phyloP scores from a whole-genome alignment of 306 rosid species.

The Amphicarpaea edgeworthii region DNA sequence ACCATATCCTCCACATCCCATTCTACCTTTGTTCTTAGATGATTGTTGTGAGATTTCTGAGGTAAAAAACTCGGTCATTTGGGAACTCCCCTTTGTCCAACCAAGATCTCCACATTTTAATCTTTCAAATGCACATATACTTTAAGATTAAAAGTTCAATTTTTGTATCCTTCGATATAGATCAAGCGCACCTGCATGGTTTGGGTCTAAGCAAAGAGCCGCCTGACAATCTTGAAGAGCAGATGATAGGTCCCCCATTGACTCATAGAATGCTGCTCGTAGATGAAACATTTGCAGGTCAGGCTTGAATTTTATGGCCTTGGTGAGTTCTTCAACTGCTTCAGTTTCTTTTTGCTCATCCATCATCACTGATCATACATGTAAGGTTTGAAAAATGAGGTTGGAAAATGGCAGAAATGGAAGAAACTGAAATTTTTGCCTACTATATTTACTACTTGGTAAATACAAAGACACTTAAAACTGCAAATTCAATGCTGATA shows the following conservation, averaged over 20 bases:
- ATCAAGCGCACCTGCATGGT: slow-evolving; percentile 71
- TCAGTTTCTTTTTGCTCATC: slow-evolving; percentile 85
- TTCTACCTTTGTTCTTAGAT: slow-evolving; percentile 30
- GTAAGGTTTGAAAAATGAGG: background rate
- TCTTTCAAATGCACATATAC: background rate
- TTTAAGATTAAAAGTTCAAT: slow-evolving; percentile 42
- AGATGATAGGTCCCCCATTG: slow-evolving; percentile 62
- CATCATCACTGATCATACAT: slow-evolving; percentile 72
- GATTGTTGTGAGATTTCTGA: slow-evolving; percentile 14
- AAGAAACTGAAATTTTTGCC: background rate
- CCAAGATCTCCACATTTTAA: slow-evolving; percentile 20
- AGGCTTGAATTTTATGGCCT: slow-evolving; percentile 79
- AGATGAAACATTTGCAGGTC: slow-evolving; percentile 90
- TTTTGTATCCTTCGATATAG: slow-evolving; percentile 61
- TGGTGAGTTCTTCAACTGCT: slow-evolving; percentile 79
- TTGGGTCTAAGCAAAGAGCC: slow-evolving; percentile 83
- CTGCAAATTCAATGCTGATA: background rate
- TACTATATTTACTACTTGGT: no score
- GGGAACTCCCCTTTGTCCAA: slow-evolving; percentile 24
- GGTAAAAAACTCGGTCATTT: slow-evolving; percentile 13
- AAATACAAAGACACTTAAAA: background rate
- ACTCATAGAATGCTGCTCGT: slow-evolving; percentile 83
- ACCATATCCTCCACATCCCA: slow-evolving; percentile 22
- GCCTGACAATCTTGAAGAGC: slow-evolving; percentile 80
- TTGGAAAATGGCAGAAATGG: background rate